Base-by-base conservation (phyloP, 306 rosid genomes). In the Fragaria ananassa region DNA sequence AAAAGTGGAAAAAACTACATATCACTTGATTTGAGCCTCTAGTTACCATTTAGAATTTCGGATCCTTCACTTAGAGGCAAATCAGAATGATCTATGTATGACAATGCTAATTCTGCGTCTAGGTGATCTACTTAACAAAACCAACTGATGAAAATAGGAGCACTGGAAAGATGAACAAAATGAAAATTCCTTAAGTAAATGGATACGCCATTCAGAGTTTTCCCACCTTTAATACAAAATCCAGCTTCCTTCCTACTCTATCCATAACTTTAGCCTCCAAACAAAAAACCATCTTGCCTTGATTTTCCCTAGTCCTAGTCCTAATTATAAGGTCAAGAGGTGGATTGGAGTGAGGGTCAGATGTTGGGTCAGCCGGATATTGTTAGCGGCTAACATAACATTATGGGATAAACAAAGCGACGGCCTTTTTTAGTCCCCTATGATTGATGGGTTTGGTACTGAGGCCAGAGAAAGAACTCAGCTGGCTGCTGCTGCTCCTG, bases 381-480 rank as follows among this genome's bases (percentile, higher is more conserved):
- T 81, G 89, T 83, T 88, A 84, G 88, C 84, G 54, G 82, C 77
- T 39, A 80, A 74, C 61, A 74, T 79, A 35, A 63, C 68, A 63
- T 63, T 69, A 79, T 58, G 68, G 61, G 76, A 39, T 21, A 27
- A 70, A 72, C 44, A 34, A 63, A 81, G 63, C 34, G 13, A 49
- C 44, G 44, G 68, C 7, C 1, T 6, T 76, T 42, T 61, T 70
- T 6, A 41, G 13, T 70, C 74, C 47, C 46, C 47, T 68, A 76
- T 88, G 83, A 90, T 71, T 87, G 27, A 73, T 87, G 88, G 6
- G 88, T 65, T 87, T 89, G 98, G 70, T 69, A 69, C 21, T 81
- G 92, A 79, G 98, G 98, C 98, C 99, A 96, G 10, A 89, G 73
- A 19, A 73, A 91, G 81, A 91, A 96, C 93, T 96, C 98, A 4